Evolutionary conservation across 1,284 basidiomycete genomes (phyloP), one percentile per base, ranked within the genome.

Genomic region (Entoloma clypeatum): DNA sequence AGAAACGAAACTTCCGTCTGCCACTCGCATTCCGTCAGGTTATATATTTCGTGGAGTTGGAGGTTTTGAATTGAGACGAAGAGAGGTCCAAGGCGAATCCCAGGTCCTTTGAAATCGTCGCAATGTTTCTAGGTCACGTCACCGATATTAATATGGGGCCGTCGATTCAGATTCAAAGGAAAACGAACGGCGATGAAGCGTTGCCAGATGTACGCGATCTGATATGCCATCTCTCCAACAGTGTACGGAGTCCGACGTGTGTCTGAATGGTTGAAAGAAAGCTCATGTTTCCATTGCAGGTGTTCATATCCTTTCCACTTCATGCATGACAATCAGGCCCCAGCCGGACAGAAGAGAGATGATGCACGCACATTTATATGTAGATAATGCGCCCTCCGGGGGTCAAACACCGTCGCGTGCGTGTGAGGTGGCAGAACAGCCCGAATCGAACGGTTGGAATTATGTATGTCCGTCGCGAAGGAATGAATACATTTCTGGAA

Each of bases 201-300:
- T 13, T n/a, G 13, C 24, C 14, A 38, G 5, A 27, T 38, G 9
- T 9, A 8, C 5, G 36, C 36, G 5, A 38, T 26, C 25, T 38
- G 36, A 18, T 29, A 5, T 8, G 17, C 36, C 36, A 38, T 27
- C 25, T 38, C 26, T 11, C 36, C 25, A 5, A 38, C 13, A 13
- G 36, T 38, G 16, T 9, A 27, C 16, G 26, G 14, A 6, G 26
- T 17, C 17, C 26, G 4, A 28, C n/a, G n/a, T n/a, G n/a, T n/a
- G n/a, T 28, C 26, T n/a, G 26, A 14, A 4, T 14, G 26, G 11
- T 10, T 28, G 26, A 28, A 28, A 28, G 26, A 4, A 9, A 28
- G 14, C 3, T 10, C 4, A n/a, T 28, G 26, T 5, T 14, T 10
- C 11, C 4, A 28, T 10, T 28, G 11, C 4, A 28, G 26, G 26